Evolutionary conservation across 768 basidiomycete genomes (phyloP).

Genomic region (Tricholomella constricta): DNA sequence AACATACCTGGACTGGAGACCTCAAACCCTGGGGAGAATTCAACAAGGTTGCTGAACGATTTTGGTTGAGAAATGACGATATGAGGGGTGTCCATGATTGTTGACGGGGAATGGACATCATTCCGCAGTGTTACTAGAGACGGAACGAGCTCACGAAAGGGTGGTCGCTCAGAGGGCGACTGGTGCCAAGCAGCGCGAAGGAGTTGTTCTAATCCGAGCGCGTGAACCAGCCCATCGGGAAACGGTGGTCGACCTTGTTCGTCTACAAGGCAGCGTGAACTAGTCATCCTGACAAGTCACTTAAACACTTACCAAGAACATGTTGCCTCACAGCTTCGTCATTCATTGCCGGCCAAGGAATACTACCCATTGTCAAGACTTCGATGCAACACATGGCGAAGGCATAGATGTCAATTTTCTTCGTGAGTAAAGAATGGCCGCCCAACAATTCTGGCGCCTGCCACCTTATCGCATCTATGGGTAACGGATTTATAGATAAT

Average conservation of each 20-base stretch:
- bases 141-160: constrained; percentile 1
- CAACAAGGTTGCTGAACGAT: background rate
- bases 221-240: constrained; percentile 4
- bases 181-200: constrained; percentile 10
- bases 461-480: constrained; percentile 55
- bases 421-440: constrained; percentile 42
- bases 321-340: constrained; percentile 52
- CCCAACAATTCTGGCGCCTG: constrained; percentile 65
- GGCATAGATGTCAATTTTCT: constrained; percentile 65
- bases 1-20: constrained; percentile 3
- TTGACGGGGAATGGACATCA: background rate
- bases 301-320: constrained; percentile 45
- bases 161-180: constrained; percentile 6
- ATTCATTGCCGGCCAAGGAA: constrained; percentile 57
- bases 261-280: background rate
- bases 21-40: background rate
- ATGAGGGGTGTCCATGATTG: constrained; percentile 1
- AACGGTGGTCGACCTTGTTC: constrained; percentile 15
- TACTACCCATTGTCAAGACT: constrained; percentile 59
- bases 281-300: background rate
- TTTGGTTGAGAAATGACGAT: constrained; percentile 8
- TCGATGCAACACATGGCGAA: constrained; percentile 68
- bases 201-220: constrained; percentile 1
- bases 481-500: too few species aligned
- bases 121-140: background rate